A percentile compares a stretch with the other conserved stretches of the same genome.
These are phyloP conservation scores for Pseudogymnoascus destructans DNA, from an alignment of 2,329 filamentous ascomycete species.

Conservation along the genomic window DNA sequence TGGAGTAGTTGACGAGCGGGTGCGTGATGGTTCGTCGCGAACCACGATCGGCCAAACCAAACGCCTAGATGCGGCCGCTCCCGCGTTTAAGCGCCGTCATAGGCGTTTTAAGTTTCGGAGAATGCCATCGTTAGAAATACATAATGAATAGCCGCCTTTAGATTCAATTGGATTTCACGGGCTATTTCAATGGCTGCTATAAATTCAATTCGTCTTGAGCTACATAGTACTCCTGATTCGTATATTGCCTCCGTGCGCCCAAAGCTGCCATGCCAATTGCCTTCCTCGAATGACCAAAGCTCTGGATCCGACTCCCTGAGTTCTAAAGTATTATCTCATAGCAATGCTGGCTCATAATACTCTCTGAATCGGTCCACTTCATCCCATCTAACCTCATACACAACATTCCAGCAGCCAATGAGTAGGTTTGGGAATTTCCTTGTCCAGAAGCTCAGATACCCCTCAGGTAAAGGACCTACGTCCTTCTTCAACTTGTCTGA, in stretches of 20 bases:
- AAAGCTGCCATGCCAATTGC: neutral
- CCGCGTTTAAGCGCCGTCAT: conserved; percentile 3
- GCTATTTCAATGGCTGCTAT: neutral
- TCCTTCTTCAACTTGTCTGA: conserved; percentile 58
- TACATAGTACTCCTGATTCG: neutral
- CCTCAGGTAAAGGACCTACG: conserved; percentile 50
- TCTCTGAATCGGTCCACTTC: conserved; percentile 47
- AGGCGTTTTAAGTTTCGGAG: conserved; percentile 5
- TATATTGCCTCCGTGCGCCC: neutral
- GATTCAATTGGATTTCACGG: neutral
- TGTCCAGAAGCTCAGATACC: conserved; percentile 58
- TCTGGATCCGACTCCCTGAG: neutral
- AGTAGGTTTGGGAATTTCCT: conserved; percentile 51
- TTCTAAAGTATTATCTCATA: neutral
- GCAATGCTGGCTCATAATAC: conserved; percentile 44
- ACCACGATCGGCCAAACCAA: neutral
- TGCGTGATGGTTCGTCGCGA: conserved; percentile 1
- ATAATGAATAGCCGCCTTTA: neutral
- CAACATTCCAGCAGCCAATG: conserved; percentile 51
- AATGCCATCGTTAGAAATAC: neutral
- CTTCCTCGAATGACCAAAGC: neutral
- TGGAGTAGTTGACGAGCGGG: neutral
- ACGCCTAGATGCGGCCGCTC: neutral
- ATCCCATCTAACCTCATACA: conserved; percentile 42
- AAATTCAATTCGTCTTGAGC: neutral